Evolutionary conservation across 2,329 filamentous ascomycete species (phyloP).

Genomic region (Sclerotinia spermophila): DNA sequence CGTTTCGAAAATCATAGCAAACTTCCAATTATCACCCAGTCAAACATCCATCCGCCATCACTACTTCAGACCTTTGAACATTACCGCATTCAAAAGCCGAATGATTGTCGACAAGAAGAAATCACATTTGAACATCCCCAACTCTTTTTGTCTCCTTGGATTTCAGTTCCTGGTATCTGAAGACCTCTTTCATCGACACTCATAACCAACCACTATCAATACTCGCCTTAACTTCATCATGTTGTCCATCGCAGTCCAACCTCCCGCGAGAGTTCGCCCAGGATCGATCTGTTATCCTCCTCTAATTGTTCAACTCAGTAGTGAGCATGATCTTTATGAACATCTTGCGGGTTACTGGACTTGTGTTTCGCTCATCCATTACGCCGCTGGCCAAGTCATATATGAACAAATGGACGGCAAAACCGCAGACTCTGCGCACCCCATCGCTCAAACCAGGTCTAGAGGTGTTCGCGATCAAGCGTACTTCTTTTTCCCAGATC

Average conservation of each 20-base stretch:
- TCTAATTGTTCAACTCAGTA: conserved; percentile 30
- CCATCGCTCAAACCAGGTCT: conserved; percentile 25
- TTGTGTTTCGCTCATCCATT: conserved; percentile 31
- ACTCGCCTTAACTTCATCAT: not conserved
- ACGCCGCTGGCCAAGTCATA: conserved; percentile 30
- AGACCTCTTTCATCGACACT: not conserved
- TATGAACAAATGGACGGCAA: conserved; percentile 31
- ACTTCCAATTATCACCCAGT: not conserved
- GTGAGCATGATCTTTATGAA: conserved; percentile 30
- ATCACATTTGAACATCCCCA: not conserved
- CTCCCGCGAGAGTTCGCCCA: conserved; percentile 28
- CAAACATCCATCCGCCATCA: not conserved
- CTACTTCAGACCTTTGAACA: not conserved
- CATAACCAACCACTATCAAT: not conserved
- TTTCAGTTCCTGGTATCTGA: conserved; percentile 2
- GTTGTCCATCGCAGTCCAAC: conserved; percentile 31
- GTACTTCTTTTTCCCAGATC: conserved; percentile 36
- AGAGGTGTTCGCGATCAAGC: conserved; percentile 26
- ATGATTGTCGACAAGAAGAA: not conserved
- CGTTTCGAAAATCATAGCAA: not conserved
- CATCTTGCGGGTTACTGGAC: conserved; percentile 33
- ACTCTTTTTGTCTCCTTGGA: not conserved
- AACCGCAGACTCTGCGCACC: conserved; percentile 33
- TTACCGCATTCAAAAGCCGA: not conserved
- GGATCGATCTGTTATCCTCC: conserved; percentile 33